Percentiles rank a stretch among this genome's conserved stretches.
Evolutionary conservation across 2,329 filamentous ascomycete species (phyloP).

Genomic region (Penicillium psychrosexuale): DNA sequence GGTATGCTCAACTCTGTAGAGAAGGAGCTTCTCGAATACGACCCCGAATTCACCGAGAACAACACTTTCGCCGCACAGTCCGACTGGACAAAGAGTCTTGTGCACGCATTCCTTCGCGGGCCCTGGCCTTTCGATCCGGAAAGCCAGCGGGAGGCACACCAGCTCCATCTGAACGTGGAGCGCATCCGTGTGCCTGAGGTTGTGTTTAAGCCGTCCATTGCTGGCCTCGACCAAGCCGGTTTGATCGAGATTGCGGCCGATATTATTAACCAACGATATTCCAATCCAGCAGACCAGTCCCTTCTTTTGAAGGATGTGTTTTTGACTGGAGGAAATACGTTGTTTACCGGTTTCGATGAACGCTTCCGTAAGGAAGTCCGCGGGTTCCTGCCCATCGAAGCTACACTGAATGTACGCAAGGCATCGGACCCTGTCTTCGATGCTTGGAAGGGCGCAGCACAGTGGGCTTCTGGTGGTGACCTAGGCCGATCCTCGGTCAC

Average conservation of each 20-base stretch:
- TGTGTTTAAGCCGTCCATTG: slow-evolving; percentile 87
- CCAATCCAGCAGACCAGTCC: slow-evolving; percentile 55
- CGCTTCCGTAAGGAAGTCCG: slow-evolving; percentile 70
- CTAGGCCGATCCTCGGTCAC: slow-evolving; percentile 67
- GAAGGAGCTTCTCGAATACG: slow-evolving; percentile 78
- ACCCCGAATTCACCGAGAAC: slow-evolving; percentile 85
- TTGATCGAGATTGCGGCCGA: slow-evolving; percentile 88
- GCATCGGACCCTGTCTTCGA: slow-evolving; percentile 77
- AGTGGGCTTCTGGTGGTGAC: slow-evolving; percentile 64
- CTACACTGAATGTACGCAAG: slow-evolving; percentile 65
- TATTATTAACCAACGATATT: slow-evolving; percentile 79
- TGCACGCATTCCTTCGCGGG: slow-evolving; percentile 87
- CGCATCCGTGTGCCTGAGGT: slow-evolving; percentile 92
- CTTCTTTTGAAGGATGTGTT: slow-evolving; percentile 83
- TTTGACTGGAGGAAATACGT: slow-evolving; percentile 85
- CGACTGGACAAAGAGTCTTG: slow-evolving; percentile 88
- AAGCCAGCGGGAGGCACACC: slow-evolving; percentile 74
- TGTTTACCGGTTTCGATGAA: slow-evolving; percentile 85
- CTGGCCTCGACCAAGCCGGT: slow-evolving; percentile 88
- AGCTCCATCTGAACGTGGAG: slow-evolving; percentile 95
- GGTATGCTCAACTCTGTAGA: slow-evolving; percentile 73
- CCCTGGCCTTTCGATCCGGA: slow-evolving; percentile 80
- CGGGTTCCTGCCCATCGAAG: slow-evolving; percentile 66
- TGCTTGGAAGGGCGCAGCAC: slow-evolving; percentile 88
- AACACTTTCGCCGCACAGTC: slow-evolving; percentile 87